Evolutionary conservation across 306 rosid genomes (phyloP).

Genomic region (Cucumis hystrix): DNA sequence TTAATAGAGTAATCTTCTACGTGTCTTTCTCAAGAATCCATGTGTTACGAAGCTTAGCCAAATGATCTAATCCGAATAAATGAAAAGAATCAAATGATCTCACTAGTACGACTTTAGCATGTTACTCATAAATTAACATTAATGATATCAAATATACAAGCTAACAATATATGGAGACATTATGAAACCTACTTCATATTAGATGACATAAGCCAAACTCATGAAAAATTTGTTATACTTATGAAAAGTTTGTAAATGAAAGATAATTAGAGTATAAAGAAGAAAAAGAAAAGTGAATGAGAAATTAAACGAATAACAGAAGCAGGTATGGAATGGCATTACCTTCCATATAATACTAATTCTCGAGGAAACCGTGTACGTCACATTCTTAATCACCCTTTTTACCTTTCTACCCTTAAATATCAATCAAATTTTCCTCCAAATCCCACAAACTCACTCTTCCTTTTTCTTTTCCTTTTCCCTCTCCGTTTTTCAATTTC

Average conservation of each 20-base stretch:
- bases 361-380: not conserved
- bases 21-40: no score
- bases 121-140: no score
- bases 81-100: not conserved
- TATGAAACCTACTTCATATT: no score
- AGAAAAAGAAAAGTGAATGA: not conserved
- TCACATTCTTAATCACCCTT: not conserved
- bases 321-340: not conserved
- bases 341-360: not conserved
- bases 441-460: not conserved
- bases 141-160: not conserved
- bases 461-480: not conserved
- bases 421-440: not conserved
- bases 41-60: no score
- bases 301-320: not conserved
- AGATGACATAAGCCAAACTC: no score
- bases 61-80: no score
- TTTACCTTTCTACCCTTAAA: not conserved
- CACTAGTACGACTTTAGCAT: not conserved
- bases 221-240: no score
- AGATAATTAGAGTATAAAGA: not conserved
- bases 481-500: not conserved
- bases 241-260: no score
- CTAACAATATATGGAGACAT: no score
- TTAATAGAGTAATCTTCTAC: no score